Percentiles rank a stretch among this genome's conserved stretches.
Conservation (phyloP, 2,329 filamentous ascomycete species). For the Sporothrix brunneoviolacea region DNA sequence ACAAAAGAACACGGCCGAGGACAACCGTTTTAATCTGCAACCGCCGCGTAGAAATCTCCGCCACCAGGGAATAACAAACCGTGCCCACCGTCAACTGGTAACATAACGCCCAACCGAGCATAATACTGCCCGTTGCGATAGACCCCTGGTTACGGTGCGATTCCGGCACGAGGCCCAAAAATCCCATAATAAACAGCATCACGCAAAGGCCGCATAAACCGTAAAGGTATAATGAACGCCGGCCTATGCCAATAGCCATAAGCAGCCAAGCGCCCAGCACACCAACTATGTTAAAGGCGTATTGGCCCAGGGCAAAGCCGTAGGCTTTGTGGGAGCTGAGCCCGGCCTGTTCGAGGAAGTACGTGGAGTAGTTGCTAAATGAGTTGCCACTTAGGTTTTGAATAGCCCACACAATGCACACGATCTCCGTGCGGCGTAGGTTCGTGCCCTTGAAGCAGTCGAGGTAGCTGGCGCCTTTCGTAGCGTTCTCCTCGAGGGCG, state of each 20-base stretch:
- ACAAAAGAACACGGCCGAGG: slow-evolving; percentile 19
- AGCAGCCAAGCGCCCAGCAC: slow-evolving; percentile 77
- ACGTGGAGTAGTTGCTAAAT: slow-evolving; percentile 60
- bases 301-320: slow-evolving; percentile 56
- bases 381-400: slow-evolving; percentile 58
- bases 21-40: slow-evolving; percentile 79
- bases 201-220: slow-evolving; percentile 65
- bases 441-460: slow-evolving; percentile 82
- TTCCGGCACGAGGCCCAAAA: slow-evolving; percentile 66
- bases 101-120: slow-evolving; percentile 73
- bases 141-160: slow-evolving; percentile 53
- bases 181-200: slow-evolving; percentile 79
- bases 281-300: slow-evolving; percentile 69
- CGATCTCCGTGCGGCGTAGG: slow-evolving; percentile 66
- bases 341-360: slow-evolving; percentile 56
- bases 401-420: slow-evolving; percentile 58
- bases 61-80: slow-evolving; percentile 82
- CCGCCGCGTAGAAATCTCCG: slow-evolving; percentile 73
- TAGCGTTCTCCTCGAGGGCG: slow-evolving; percentile 63
- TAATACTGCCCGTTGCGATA: slow-evolving; percentile 75
- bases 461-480: slow-evolving; percentile 63
- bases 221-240: slow-evolving; percentile 67
- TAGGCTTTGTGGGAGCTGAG: slow-evolving; percentile 47
- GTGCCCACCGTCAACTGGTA: slow-evolving; percentile 87
- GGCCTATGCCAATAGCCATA: slow-evolving; percentile 68